These are phyloP conservation scores for Phaeophleospora eucalypticola DNA, from an alignment of 2,329 filamentous ascomycete species.

Conservation along the genomic window DNA sequence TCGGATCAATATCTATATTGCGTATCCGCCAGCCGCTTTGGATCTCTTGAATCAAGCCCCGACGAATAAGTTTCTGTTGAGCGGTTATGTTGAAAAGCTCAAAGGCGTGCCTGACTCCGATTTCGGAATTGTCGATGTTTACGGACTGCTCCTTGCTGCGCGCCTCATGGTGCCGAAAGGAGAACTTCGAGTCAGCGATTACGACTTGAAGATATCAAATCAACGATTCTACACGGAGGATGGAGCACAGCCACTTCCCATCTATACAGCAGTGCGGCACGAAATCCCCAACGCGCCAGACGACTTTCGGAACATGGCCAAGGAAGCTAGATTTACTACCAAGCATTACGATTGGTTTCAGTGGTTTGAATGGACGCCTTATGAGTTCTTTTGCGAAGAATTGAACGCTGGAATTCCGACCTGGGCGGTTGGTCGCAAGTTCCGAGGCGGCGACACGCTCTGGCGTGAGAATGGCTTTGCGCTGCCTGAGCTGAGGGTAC, in stretches of 20 bases:
- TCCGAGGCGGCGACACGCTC: conserved; percentile 66
- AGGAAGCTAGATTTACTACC: conserved; percentile 27
- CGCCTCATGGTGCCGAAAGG: conserved; percentile 81
- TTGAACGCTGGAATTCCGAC: conserved; percentile 87
- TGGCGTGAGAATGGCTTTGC: conserved; percentile 62
- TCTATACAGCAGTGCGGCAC: conserved; percentile 92
- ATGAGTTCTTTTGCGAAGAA: conserved; percentile 94
- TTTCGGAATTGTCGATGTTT: conserved; percentile 89
- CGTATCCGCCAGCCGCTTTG: conserved; percentile 82
- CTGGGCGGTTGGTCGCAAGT: conserved; percentile 84
- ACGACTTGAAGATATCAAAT: conserved; percentile 86
- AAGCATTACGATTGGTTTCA: conserved; percentile 77
- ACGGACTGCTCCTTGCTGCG: conserved; percentile 79
- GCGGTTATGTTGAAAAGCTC: conserved; percentile 85
- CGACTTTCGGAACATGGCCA: conserved; percentile 30
- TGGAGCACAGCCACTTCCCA: conserved; percentile 81
- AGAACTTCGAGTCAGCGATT: conserved; percentile 69
- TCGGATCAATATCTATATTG: conserved; percentile 81
- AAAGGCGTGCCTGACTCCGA: conserved; percentile 74
- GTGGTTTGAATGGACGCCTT: conserved; percentile 94
- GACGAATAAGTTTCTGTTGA: conserved; percentile 86
- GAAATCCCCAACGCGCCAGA: conserved; percentile 71
- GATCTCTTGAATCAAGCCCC: conserved; percentile 78
- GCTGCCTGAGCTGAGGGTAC: conserved; percentile 78
- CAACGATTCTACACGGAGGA: conserved; percentile 72